These are phyloP conservation scores for Fomitopsis palustris DNA, from an alignment of 1,284 basidiomycete genomes.

Conservation along the genomic window DNA sequence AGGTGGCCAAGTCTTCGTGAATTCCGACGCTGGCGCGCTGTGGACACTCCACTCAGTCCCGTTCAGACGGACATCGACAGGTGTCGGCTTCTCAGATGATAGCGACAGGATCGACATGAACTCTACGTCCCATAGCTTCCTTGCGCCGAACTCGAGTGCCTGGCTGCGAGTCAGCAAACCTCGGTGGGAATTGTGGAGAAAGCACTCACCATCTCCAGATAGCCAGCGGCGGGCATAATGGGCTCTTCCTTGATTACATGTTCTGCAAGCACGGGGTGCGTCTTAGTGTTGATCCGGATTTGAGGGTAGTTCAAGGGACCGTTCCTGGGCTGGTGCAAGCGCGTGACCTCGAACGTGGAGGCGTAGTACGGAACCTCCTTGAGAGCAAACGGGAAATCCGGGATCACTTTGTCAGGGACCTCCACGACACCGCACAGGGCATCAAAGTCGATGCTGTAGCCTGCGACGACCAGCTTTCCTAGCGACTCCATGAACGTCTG, in stretches of 20 bases:
- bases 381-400: conserved; percentile 17
- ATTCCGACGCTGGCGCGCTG: conserved; percentile 2
- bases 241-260: conserved; percentile 39
- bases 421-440: conserved; percentile 7
- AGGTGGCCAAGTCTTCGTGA: conserved; percentile 6
- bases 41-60: conserved; percentile 28
- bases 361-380: conserved; percentile 13
- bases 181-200: not conserved
- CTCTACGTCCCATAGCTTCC: conserved; percentile 20
- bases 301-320: conserved; percentile 33
- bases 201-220: conserved; percentile 37
- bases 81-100: conserved; percentile 25
- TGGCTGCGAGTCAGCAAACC: not conserved
- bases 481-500: conserved; percentile 8
- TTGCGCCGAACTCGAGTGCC: conserved; percentile 23
- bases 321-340: conserved; percentile 17
- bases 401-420: not conserved
- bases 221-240: conserved; percentile 44
- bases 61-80: conserved; percentile 24
- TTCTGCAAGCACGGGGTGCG: conserved; percentile 35
- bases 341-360: conserved; percentile 10
- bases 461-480: conserved; percentile 13
- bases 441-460: conserved; percentile 17
- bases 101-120: conserved; percentile 24
- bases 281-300: conserved; percentile 30